Evolutionary conservation across 352 stramenopile species (phyloP), one percentile per base, ranked within the genome.

Genomic region (Pythium guiyangense): DNA sequence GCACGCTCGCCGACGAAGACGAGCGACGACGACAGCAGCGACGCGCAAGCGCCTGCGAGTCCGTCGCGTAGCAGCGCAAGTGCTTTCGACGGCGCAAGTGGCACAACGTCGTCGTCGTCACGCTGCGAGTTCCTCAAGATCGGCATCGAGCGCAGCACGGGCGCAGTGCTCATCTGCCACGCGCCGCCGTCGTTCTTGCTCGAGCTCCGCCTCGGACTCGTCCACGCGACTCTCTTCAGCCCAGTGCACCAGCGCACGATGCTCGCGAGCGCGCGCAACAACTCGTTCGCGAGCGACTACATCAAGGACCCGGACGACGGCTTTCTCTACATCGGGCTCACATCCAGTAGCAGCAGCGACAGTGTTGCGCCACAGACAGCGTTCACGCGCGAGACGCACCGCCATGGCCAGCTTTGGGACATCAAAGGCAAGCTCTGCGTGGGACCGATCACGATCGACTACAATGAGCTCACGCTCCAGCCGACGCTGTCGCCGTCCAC

Each of bases 251-350:
- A 48, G 37, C 43, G 47, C 12, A 47, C 40, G 12, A 52, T 46
- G 25, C 40, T 55, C 34, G 26, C 4, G 22, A 49, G 34, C 48
- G 57, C 39, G 31, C 65, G 67, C 17, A 72, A 69, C 58, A 88
- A 82, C 40, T 74, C 66, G 57, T 74, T 89, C 39, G 70, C 70
- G 27, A 84, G 66, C 42, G 74, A 86, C 44, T 88, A 87, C 63
- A 92, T 90, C 34, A 71, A 69, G 17, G 71, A 84, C 27, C 68
- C 64, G 0, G 68, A 71, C 53, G 80, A 92, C 50, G 79, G 82
- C 11, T 92, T 85, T 48, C 62, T 90, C 15, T 92, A 90, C 57
- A 25, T 88, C 42, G 82, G 82, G 5, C 46, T 90, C 39, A 87
- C 78, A 49, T 90, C 10, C 42, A 47, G 42, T 26, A 79, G 77